A percentile compares a stretch with the other conserved stretches of the same genome.
Evolutionary conservation across 108 stramenopile species (phyloP).

Genomic region (Mediolabrus comicus): DNA sequence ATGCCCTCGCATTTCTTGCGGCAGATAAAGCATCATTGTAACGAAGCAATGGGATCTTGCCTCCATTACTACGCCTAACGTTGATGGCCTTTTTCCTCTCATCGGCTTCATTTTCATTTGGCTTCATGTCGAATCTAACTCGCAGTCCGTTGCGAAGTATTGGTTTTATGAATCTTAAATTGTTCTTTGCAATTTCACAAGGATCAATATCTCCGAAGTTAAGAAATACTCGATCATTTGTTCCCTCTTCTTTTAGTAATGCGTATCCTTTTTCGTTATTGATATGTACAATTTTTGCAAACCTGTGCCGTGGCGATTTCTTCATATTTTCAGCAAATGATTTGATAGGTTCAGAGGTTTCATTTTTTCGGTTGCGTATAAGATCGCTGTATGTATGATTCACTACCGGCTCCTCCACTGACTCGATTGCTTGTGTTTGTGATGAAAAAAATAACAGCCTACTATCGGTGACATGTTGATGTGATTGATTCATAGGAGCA

Average conservation of each 20-base stretch:
- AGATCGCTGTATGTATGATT: background rate
- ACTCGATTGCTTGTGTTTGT: background rate
- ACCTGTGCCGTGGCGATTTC: background rate
- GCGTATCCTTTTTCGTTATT: background rate
- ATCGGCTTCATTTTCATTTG: background rate
- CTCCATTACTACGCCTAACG: background rate
- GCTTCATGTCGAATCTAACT: background rate
- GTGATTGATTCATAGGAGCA: background rate
- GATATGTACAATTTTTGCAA: background rate
- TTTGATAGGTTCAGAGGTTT: background rate
- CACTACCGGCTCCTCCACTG: background rate
- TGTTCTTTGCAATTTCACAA: background rate
- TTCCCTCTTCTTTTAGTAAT: background rate
- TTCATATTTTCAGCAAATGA: background rate
- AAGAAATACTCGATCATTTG: background rate
- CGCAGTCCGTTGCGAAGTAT: background rate
- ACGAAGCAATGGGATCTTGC: background rate
- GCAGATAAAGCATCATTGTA: constrained; percentile 3
- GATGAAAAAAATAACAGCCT: background rate
- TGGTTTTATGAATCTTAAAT: background rate
- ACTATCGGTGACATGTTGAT: background rate
- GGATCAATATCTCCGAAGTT: background rate
- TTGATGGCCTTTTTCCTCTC: background rate
- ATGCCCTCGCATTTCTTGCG: constrained; percentile 8
- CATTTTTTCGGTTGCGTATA: background rate